Evolutionary conservation across 2,329 filamentous ascomycete species (phyloP), one percentile per base, ranked within the genome.

Genomic region (Aspergillus fumigatiaffinis): DNA sequence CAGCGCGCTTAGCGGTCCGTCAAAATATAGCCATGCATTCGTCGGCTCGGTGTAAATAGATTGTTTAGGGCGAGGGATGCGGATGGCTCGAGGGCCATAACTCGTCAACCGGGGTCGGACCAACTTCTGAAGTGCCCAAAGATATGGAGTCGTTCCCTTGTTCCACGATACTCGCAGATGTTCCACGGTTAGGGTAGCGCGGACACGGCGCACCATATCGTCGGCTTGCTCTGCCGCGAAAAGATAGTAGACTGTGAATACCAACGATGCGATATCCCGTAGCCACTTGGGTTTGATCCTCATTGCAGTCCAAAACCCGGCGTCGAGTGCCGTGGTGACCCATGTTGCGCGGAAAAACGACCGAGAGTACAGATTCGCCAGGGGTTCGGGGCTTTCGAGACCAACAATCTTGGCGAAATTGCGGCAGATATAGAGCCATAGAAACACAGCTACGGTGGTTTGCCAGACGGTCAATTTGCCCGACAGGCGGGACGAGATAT

Each of bases 281-380:
- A 96, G 65, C 85, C 90, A 92, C 67, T 89, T 92, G 50, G 81
- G 81, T 56, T 84, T 85, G 62, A 99, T 92, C 67, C 87, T 88
- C 94, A 99, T 99, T 35, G 94, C 94, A 0, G 92, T 96, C 94
- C 94, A 99, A 74, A 97, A 99, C 1, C 94, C 94, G 5, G 94
- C 94, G 68, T 99, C 94, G 59, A 99, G 77, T 0, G 92, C 94
- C 0, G 94, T 99, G 53, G 94, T 87, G 17, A 97, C 85, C 94
- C 94, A 99, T 71, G 94, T 99, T 55, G 94, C 94, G 51, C 94
- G 88, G 73, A 96, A 99, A 77, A 95, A 99, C 28, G 90, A 87
- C 52, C 91, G 83, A 54, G 90, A 91, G 77, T 99, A 99, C 72
- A 97, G 88, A 70, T 96, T 96, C 29, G 92, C 89, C 69, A 99